phyloP scores from a whole-genome alignment of 2,329 filamentous ascomycete species.

The Neurospora crassa region DNA sequence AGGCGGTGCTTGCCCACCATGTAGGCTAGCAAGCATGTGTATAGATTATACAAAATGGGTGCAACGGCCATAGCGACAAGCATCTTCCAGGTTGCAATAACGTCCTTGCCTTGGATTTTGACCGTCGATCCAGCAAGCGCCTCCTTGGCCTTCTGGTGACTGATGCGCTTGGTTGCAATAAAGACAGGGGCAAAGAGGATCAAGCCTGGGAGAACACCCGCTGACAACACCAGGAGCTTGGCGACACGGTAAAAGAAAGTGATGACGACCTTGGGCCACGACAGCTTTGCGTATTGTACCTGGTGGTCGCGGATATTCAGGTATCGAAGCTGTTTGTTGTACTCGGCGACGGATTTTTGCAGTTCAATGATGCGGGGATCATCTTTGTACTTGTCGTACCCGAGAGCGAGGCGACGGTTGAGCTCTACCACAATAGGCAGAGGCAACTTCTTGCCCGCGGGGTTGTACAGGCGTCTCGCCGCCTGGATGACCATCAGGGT shows the following conservation, averaged over 20 bases:
- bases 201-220: slow-evolving; percentile 77
- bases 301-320: slow-evolving; percentile 89
- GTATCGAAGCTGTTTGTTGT: slow-evolving; percentile 79
- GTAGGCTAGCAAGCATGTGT: slow-evolving; percentile 63
- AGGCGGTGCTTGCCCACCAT: slow-evolving; percentile 76
- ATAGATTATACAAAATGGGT: slow-evolving; percentile 72
- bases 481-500: slow-evolving; percentile 96
- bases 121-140: slow-evolving; percentile 79
- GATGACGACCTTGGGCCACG: slow-evolving; percentile 63
- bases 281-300: slow-evolving; percentile 82
- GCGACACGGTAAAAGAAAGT: slow-evolving; percentile 70
- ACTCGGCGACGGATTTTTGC: slow-evolving; percentile 66
- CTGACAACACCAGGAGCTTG: slow-evolving; percentile 67
- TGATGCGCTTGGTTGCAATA: slow-evolving; percentile 73
- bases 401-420: slow-evolving; percentile 81
- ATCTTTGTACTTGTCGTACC: slow-evolving; percentile 87
- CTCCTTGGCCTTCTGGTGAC: slow-evolving; percentile 69
- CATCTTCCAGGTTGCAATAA: slow-evolving; percentile 91
- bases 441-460: slow-evolving; percentile 86
- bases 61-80: slow-evolving; percentile 79
- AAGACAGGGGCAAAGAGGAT: slow-evolving; percentile 85
- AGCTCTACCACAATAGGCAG: slow-evolving; percentile 89
- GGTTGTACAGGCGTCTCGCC: slow-evolving; percentile 85
- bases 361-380: slow-evolving; percentile 73
- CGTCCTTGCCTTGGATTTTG: slow-evolving; percentile 79